Evolutionary conservation across 2,329 filamentous ascomycete species (phyloP), one percentile per base, ranked within the genome.

Genomic region (Alternaria gaisen): DNA sequence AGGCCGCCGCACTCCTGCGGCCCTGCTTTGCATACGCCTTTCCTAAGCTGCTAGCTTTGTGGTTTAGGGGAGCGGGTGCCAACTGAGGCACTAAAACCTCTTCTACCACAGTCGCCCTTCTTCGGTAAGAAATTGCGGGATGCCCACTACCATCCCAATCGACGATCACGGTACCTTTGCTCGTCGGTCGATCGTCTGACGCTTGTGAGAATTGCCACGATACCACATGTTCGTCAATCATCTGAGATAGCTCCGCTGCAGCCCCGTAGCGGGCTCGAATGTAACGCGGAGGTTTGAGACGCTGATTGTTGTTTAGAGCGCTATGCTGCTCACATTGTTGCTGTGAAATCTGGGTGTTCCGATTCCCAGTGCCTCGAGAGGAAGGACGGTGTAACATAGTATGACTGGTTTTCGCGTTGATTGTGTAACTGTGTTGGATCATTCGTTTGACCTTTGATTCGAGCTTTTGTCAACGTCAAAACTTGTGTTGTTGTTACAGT

Each of bases 171-270:
- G 72, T 73, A 8, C 66, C 66, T 1, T 54, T 44, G 26, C 51
- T 52, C 5, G 42, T 30, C 22, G 34, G 46, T 30, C 24, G 61
- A 40, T 26, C 41, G 43, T n/a, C 18, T 30, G 11, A 44, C 20
- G 22, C 43, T 46, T 56, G 36, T 11, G 56, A 22, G 7, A 42
- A 43, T 14, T 47, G 28, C 44, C 68, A 62, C 53, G 59, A 61
- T 14, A 70, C 61, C 30, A 72, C 46, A 43, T 70, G 58, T 4
- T 61, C 60, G 26, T 74, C 71, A 10, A 75, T 69, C 22, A 67
- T 42, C 10, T 24, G n/a, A 38, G 38, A 43, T 43, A 53, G 28
- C 14, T 53, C 51, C 11, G 24, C 38, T 43, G 51, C 18, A 32
- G 51, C 18, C 3, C 51, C 51, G 38, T 53, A 53, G 46, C 46